A percentile compares a stretch with the other conserved stretches of the same genome.
Conservation (phyloP, 306 rosid genomes). For the Prinsepia uniflora region DNA sequence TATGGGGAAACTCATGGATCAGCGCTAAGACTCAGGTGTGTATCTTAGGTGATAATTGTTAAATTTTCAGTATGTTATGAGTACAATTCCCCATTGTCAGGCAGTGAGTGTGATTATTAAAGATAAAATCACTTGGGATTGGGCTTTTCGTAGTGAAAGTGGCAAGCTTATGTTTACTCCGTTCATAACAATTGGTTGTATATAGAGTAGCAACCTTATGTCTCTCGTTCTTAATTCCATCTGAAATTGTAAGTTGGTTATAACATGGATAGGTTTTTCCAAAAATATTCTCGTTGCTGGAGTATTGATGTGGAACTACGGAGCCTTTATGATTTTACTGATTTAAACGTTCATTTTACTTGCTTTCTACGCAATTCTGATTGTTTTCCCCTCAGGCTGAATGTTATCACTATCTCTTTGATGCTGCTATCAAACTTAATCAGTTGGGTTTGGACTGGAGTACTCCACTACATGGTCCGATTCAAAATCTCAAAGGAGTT, state of each 20-base stretch:
- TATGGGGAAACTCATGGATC: slow-evolving; percentile 99
- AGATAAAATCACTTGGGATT: neutral
- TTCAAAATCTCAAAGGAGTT: slow-evolving; percentile 49
- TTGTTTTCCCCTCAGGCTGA: slow-evolving; percentile 54
- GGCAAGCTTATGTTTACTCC: neutral
- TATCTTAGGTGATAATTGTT: neutral
- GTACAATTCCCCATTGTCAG: neutral
- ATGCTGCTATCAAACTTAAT: slow-evolving; percentile 80
- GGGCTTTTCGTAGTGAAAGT: neutral
- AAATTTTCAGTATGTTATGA: neutral
- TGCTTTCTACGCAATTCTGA: slow-evolving; percentile 22
- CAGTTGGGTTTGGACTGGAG: slow-evolving; percentile 88
- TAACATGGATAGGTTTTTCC: neutral
- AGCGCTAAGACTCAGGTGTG: slow-evolving; percentile 91
- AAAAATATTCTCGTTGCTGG: neutral
- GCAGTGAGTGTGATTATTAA: neutral
- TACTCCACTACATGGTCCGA: slow-evolving; percentile 66
- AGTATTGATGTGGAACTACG: neutral
- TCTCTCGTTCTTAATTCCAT: neutral
- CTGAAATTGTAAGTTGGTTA: neutral
- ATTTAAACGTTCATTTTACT: slow-evolving; percentile 14
- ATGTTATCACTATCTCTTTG: slow-evolving; percentile 89
- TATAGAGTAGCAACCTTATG: slow-evolving; percentile 1
- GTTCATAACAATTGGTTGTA: neutral
- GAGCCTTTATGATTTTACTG: neutral